These are phyloP conservation scores for Madurella fahalii DNA, from an alignment of 2,329 filamentous ascomycete genomes.

Conservation along the genomic window DNA sequence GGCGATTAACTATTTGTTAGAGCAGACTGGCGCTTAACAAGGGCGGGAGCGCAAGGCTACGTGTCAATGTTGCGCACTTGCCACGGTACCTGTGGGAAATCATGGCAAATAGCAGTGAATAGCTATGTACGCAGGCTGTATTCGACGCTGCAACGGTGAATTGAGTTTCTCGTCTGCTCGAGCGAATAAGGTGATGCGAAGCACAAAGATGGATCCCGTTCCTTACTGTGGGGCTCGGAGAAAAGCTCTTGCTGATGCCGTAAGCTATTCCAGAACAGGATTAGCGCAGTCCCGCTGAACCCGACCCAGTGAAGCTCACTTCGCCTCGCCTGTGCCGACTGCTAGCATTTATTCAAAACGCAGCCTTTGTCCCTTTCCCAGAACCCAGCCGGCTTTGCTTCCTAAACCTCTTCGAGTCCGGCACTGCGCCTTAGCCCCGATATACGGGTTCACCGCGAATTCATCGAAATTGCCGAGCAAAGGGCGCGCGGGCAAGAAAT, in stretches of 20 bases:
- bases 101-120: too few species aligned
- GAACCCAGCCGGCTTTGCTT: neutral
- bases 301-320: constrained; percentile 1
- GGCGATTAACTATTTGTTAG: too few species aligned
- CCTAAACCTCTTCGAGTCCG: neutral
- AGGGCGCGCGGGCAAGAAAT: constrained; percentile 33
- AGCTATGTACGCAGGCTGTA: too few species aligned
- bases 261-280: neutral
- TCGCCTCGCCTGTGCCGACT: constrained; percentile 8
- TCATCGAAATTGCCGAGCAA: neutral
- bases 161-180: neutral
- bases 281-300: neutral
- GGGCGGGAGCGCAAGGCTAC: too few species aligned
- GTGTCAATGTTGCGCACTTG: too few species aligned
- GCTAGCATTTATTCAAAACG: constrained; percentile 1
- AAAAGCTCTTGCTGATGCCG: neutral
- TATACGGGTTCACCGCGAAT: neutral
- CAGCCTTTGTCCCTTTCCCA: constrained; percentile 8
- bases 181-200: too few species aligned
- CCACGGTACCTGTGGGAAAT: too few species aligned
- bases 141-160: too few species aligned
- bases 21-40: too few species aligned
- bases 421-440: neutral
- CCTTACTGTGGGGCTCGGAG: constrained; percentile 1
- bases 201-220: too few species aligned